phyloP scores from a whole-genome alignment of 352 stramenopile species.

The Phytophthora palmivora region DNA sequence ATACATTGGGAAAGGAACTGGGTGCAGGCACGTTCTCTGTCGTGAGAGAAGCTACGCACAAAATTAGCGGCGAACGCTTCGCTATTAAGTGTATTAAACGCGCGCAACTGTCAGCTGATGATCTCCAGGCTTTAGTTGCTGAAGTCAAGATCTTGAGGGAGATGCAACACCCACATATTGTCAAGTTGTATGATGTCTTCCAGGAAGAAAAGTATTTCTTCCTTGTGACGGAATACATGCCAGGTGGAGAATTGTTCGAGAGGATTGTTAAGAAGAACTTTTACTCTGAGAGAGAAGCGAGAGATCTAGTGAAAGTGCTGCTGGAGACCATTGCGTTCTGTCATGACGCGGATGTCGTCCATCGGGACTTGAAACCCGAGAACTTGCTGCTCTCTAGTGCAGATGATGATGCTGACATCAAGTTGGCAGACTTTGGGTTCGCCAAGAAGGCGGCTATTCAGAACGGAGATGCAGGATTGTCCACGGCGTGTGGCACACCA shows the following conservation, averaged over 20 bases:
- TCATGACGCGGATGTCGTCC: slow-evolving; percentile 88
- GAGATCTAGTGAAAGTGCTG: slow-evolving; percentile 81
- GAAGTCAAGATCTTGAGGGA: slow-evolving; percentile 81
- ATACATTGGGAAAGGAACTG: slow-evolving; percentile 73
- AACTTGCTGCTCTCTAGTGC: slow-evolving; percentile 92
- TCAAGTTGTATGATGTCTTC: slow-evolving; percentile 92
- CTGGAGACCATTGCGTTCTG: slow-evolving; percentile 87
- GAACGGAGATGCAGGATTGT: slow-evolving; percentile 52
- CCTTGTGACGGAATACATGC: slow-evolving; percentile 97
- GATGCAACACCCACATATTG: slow-evolving; percentile 91
- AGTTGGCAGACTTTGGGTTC: slow-evolving; percentile 86
- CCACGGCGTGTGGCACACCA: slow-evolving; percentile 74
- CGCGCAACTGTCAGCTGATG: slow-evolving; percentile 63
- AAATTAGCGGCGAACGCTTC: slow-evolving; percentile 50
- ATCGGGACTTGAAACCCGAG: slow-evolving; percentile 97
- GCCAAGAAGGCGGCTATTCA: slow-evolving; percentile 74
- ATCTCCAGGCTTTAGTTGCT: slow-evolving; percentile 80
- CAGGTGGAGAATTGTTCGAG: slow-evolving; percentile 86
- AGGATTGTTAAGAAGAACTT: slow-evolving; percentile 90
- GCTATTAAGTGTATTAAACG: slow-evolving; percentile 92
- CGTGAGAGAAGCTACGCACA: slow-evolving; percentile 68
- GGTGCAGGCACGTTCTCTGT: slow-evolving; percentile 75
- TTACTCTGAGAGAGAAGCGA: slow-evolving; percentile 82
- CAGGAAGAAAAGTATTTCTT: slow-evolving; percentile 95
- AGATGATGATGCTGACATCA: slow-evolving; percentile 84